These are phyloP conservation scores for Apiospora pterosperma DNA, from an alignment of 2,329 filamentous ascomycete species.

Conservation along the genomic window DNA sequence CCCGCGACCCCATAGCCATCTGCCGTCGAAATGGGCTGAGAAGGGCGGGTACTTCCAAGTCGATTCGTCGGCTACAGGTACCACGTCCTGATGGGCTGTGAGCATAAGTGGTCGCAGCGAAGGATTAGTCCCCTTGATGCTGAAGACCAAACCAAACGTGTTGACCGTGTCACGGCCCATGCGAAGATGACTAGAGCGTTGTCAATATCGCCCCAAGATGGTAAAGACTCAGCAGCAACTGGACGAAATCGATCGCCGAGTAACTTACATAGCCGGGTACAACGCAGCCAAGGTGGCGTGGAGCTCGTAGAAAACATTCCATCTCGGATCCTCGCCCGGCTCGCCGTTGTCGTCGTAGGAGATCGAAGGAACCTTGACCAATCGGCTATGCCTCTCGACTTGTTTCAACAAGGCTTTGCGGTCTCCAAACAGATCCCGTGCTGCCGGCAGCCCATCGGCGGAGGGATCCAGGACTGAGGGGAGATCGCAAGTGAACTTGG, in stretches of 20 bases:
- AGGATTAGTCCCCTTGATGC: constrained; percentile 49
- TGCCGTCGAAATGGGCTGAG: constrained; percentile 48
- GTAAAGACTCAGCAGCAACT: background rate
- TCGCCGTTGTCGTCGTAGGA: constrained; percentile 54
- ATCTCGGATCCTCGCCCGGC: constrained; percentile 51
- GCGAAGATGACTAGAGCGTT: constrained; percentile 32
- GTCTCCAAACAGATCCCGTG: constrained; percentile 23
- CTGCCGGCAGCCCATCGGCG: constrained; percentile 25
- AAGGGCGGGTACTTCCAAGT: constrained; percentile 54
- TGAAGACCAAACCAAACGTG: constrained; percentile 59
- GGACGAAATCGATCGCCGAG: background rate
- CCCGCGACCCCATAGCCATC: constrained; percentile 53
- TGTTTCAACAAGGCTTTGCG: constrained; percentile 29
- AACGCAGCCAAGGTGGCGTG: constrained; percentile 43
- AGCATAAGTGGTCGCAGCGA: constrained; percentile 52
- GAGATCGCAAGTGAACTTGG: constrained; percentile 26
- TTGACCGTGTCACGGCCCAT: constrained; percentile 54
- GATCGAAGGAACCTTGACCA: constrained; percentile 53
- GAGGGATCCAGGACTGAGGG: constrained; percentile 24
- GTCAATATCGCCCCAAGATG: constrained; percentile 9
- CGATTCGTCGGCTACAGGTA: constrained; percentile 46
- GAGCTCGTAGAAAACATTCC: constrained; percentile 50
- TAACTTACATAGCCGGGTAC: constrained; percentile 46
- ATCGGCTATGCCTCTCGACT: constrained; percentile 32
- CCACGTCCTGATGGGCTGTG: constrained; percentile 54